A percentile compares a stretch with the other conserved stretches of the same genome.
These are phyloP conservation scores for Syzygium aromaticum DNA, from an alignment of 345 rosid species.

Conservation along the genomic window DNA sequence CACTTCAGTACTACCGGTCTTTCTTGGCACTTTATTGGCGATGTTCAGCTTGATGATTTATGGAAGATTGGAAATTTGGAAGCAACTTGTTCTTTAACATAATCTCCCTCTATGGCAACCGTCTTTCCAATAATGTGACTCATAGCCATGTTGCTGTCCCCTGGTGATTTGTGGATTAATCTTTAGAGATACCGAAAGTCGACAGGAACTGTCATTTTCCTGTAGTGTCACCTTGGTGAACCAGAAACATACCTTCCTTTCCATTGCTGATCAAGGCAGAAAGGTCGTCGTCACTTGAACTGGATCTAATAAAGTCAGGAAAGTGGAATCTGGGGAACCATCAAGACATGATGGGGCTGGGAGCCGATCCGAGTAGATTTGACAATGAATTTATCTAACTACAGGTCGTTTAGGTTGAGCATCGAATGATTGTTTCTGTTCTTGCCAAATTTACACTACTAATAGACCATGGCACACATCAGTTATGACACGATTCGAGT, in stretches of 20 bases:
- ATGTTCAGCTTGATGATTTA: neutral
- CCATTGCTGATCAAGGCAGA: neutral
- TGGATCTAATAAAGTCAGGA: neutral
- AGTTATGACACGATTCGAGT: neutral
- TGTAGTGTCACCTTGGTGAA: neutral
- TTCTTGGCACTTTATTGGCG: neutral
- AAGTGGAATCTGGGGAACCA: neutral
- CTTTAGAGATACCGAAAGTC: neutral
- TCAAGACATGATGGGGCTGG: neutral
- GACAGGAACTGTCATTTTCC: neutral
- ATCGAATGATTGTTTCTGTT: neutral
- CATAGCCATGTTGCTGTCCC: neutral
- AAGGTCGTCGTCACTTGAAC: neutral
- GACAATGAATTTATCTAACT: neutral
- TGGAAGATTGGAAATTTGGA: neutral
- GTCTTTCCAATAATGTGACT: neutral
- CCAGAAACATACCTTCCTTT: neutral
- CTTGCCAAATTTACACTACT: neutral
- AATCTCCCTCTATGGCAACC: neutral
- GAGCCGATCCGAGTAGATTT: neutral
- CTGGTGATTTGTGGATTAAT: neutral
- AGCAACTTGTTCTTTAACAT: neutral
- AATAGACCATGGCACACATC: neutral
- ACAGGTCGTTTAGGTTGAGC: neutral
- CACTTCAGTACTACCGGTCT: neutral